Conservation (phyloP, 1,284 basidiomycete genomes). For the Omphalotus olearius region DNA sequence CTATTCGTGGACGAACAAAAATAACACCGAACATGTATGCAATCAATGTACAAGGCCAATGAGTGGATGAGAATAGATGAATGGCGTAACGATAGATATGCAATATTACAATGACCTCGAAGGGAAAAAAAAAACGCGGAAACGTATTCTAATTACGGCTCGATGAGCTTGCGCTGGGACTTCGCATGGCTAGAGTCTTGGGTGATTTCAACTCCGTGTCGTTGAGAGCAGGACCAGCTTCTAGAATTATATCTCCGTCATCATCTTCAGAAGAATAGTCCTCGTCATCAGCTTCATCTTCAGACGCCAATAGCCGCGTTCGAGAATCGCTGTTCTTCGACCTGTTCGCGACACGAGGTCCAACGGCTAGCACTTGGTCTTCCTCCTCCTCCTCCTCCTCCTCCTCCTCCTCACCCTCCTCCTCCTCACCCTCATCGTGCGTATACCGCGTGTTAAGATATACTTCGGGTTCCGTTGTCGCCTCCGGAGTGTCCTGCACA, state of each 20-base stretch:
- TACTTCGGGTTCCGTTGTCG: too few species aligned
- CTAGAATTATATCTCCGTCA: conserved; percentile 62
- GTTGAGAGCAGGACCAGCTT: conserved; percentile 53
- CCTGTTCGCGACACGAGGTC: conserved; percentile 36
- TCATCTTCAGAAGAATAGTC: conserved; percentile 42
- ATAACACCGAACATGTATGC: too few species aligned
- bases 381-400: conserved; percentile 34
- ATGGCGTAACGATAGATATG: too few species aligned
- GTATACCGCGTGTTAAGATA: conserved; percentile 10
- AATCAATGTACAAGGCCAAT: too few species aligned
- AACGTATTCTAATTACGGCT: too few species aligned
- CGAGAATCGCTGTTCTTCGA: conserved; percentile 21
- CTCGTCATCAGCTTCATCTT: conserved; percentile 31
- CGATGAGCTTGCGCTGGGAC: not conserved
- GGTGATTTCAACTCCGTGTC: conserved; percentile 1
- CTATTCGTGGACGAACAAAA: too few species aligned
- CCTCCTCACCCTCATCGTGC: conserved; percentile 23
- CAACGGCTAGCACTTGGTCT: conserved; percentile 48
- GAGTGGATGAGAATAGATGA: too few species aligned
- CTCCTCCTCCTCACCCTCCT: conserved; percentile 32
- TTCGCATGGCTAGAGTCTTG: not conserved
- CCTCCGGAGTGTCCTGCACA: conserved; percentile 20
- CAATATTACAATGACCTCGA: too few species aligned
- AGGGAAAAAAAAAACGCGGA: too few species aligned
- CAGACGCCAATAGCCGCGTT: conserved; percentile 27